Percentiles rank a stretch among this genome's conserved stretches.
These are phyloP conservation scores for Stephanodiscus minutulus DNA, from an alignment of 108 stramenopile genomes.

Conservation along the genomic window DNA sequence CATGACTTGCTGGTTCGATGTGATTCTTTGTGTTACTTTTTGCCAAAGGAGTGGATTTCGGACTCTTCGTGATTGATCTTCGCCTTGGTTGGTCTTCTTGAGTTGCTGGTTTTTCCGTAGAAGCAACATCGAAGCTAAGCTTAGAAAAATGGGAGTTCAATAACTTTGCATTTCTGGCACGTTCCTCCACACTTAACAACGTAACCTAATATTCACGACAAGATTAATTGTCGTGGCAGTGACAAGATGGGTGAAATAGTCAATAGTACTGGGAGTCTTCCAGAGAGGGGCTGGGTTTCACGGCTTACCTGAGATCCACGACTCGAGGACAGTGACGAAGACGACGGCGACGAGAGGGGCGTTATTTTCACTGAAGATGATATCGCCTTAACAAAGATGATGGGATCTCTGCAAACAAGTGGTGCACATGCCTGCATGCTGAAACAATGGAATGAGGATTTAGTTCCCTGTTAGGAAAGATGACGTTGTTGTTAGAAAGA, in stretches of 20 bases:
- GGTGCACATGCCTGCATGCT: slow-evolving; percentile 59
- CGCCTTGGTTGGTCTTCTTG: slow-evolving; percentile 46
- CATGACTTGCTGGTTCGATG: slow-evolving; percentile 52
- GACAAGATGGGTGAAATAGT: not conserved
- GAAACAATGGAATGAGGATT: too few species aligned
- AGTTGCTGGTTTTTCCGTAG: slow-evolving; percentile 30
- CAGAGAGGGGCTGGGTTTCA: too few species aligned
- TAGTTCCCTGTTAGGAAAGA: too few species aligned
- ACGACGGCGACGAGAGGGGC: too few species aligned
- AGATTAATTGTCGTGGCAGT: not conserved
- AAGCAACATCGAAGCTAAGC: not conserved
- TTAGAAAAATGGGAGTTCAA: slow-evolving; percentile 22
- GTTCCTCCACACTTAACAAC: slow-evolving; percentile 50
- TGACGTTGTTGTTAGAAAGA: too few species aligned
- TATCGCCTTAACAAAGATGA: slow-evolving; percentile 70
- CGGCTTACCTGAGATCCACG: slow-evolving; percentile 5
- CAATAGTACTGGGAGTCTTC: too few species aligned
- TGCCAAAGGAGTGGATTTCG: slow-evolving; percentile 42
- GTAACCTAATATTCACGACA: slow-evolving; percentile 30
- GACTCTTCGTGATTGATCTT: slow-evolving; percentile 16
- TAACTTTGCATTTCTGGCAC: slow-evolving; percentile 55
- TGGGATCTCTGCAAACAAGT: slow-evolving; percentile 75
- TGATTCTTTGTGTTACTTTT: slow-evolving; percentile 32
- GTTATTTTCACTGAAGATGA: slow-evolving; percentile 59
- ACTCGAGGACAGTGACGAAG: slow-evolving; percentile 15